Percentiles rank a stretch among this genome's conserved stretches.
Conservation (phyloP, 2,329 filamentous ascomycete species). For the Ascochyta pisi region DNA sequence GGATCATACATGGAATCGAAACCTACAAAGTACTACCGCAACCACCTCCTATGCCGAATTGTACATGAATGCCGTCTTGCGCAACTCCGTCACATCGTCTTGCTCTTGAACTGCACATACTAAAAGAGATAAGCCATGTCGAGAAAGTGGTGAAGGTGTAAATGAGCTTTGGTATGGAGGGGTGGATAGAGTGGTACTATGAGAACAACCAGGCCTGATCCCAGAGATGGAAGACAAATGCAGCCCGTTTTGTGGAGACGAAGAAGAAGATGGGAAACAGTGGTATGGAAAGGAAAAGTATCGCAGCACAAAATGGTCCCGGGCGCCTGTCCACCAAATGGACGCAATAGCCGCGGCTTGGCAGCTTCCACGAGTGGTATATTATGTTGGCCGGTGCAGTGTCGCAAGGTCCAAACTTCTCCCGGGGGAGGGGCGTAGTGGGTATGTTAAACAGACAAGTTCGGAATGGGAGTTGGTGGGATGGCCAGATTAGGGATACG, state of each 20-base stretch:
- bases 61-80: conserved; percentile 29
- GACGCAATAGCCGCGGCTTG: conserved; percentile 34
- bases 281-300: conserved; percentile 44
- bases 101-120: conserved; percentile 19
- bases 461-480: conserved; percentile 20
- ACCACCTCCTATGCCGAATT: conserved; percentile 26
- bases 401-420: conserved; percentile 29
- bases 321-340: conserved; percentile 42
- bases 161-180: conserved; percentile 20
- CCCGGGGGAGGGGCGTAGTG: conserved; percentile 30
- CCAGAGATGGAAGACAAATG: conserved; percentile 20
- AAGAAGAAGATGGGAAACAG: conserved; percentile 34
- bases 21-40: conserved; percentile 1
- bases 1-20: conserved; percentile 17
- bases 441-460: conserved; percentile 40
- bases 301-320: conserved; percentile 36
- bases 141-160: conserved; percentile 17
- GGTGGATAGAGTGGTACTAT: conserved; percentile 28
- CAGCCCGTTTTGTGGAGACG: conserved; percentile 27
- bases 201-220: conserved; percentile 37
- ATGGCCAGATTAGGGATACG: conserved; percentile 31
- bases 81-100: conserved; percentile 9
- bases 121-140: conserved; percentile 19
- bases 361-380: conserved; percentile 36
- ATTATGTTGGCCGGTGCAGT: conserved; percentile 42